Percentiles rank a stretch among this genome's conserved stretches.
Conservation (phyloP, 257 asterid species). For the Nicotiana benthamiana region DNA sequence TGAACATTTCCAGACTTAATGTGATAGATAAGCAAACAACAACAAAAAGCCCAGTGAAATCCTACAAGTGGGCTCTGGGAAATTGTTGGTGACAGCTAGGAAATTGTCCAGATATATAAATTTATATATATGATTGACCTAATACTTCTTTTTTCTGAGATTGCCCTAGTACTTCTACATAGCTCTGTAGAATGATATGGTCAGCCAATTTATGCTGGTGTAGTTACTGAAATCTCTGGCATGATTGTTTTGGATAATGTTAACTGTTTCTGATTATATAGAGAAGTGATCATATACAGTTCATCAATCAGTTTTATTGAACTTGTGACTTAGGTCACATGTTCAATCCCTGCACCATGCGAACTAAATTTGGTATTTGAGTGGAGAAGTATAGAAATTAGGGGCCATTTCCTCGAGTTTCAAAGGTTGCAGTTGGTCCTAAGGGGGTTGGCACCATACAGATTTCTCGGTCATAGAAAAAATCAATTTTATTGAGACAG, state of each 20-base stretch:
- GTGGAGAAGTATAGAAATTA: too few relatives aligned
- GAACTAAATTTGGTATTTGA: too few relatives aligned
- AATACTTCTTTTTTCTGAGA: background rate
- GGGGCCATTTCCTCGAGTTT: too few relatives aligned
- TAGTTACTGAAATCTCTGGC: conserved; percentile 1
- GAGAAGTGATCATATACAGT: background rate
- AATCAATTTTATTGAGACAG: background rate
- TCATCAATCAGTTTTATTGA: background rate
- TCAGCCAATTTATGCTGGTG: background rate
- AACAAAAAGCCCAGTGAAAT: too few relatives aligned
- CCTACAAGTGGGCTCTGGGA: background rate
- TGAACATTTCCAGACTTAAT: background rate
- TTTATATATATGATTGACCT: background rate
- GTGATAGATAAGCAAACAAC: too few relatives aligned
- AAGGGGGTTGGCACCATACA: too few relatives aligned
- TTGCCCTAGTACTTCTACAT: background rate
- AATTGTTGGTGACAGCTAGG: background rate
- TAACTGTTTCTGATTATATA: background rate
- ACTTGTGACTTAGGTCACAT: too few relatives aligned
- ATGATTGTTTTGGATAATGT: background rate
- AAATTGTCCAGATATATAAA: background rate
- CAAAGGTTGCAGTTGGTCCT: too few relatives aligned
- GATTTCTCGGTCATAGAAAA: too few relatives aligned
- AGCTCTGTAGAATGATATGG: background rate
- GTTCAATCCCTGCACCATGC: too few relatives aligned